Conservation (phyloP, 768 basidiomycete genomes). For the Arthromyces matolae region DNA sequence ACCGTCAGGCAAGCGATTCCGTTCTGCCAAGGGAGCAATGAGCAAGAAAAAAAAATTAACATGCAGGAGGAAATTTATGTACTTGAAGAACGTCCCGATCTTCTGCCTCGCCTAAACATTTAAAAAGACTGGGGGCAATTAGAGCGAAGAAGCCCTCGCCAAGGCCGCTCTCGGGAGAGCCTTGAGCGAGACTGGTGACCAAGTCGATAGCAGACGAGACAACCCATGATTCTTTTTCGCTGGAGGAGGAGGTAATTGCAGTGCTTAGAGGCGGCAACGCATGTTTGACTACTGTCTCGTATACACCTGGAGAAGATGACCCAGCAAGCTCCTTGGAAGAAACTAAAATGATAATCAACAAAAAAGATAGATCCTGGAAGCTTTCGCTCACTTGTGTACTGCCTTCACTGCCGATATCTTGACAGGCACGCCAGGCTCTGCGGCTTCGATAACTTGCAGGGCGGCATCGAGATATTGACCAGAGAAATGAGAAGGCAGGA, state of each 20-base stretch:
- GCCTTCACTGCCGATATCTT: slow-evolving; percentile 95
- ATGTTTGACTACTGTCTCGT: slow-evolving; percentile 67
- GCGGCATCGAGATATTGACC: slow-evolving; percentile 87
- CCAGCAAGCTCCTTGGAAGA: slow-evolving; percentile 68
- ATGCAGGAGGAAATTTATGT: slow-evolving; percentile 5
- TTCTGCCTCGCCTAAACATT: slow-evolving; percentile 62
- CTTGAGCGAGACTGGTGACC: slow-evolving; percentile 64
- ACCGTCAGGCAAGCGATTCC: slow-evolving; percentile 79
- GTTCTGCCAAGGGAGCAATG: slow-evolving; percentile 46
- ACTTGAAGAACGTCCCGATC: slow-evolving; percentile 87
- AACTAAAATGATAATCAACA: slow-evolving; percentile 38
- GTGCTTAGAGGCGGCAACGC: slow-evolving; percentile 71
- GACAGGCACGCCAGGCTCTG: slow-evolving; percentile 72
- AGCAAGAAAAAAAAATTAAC: not conserved
- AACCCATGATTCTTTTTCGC: slow-evolving; percentile 66
- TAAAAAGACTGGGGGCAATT: slow-evolving; percentile 74
- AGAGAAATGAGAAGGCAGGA: slow-evolving; percentile 68
- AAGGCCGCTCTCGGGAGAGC: slow-evolving; percentile 59
- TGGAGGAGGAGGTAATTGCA: slow-evolving; percentile 57
- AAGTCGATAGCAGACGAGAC: slow-evolving; percentile 82
- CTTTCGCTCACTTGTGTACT: slow-evolving; percentile 71
- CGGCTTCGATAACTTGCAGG: slow-evolving; percentile 76
- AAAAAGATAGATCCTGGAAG: not conserved
- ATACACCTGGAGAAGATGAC: slow-evolving; percentile 55
- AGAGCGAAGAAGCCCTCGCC: slow-evolving; percentile 77